phyloP scores from a whole-genome alignment of 2,329 filamentous ascomycete genomes.

The Epichloe brachyelytri region DNA sequence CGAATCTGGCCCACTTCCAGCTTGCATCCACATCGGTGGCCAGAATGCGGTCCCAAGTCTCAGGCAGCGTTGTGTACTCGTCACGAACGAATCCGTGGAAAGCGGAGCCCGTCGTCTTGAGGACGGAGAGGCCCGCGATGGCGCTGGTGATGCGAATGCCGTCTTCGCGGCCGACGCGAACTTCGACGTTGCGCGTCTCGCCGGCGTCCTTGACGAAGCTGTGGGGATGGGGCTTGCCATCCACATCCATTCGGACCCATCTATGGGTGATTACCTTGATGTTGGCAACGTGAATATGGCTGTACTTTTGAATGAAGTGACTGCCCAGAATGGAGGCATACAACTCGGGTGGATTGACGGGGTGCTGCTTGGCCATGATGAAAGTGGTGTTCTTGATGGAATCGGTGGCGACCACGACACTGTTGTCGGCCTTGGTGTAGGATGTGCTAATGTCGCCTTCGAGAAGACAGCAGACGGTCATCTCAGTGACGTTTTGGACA shows the following conservation, averaged over 20 bases:
- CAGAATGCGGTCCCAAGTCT: conserved; percentile 90
- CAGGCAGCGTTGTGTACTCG: conserved; percentile 80
- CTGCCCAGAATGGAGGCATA: conserved; percentile 73
- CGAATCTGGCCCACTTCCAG: conserved; percentile 75
- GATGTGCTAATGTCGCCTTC: conserved; percentile 85
- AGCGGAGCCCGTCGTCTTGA: conserved; percentile 92
- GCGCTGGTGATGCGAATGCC: conserved; percentile 67
- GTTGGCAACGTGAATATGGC: conserved; percentile 76
- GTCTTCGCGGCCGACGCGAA: conserved; percentile 49
- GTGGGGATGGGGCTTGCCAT: conserved; percentile 86
- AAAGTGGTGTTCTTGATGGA: conserved; percentile 97
- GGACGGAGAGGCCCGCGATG: conserved; percentile 70
- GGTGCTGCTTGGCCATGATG: conserved; percentile 87
- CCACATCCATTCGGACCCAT: conserved; percentile 80
- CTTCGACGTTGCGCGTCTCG: conserved; percentile 77
- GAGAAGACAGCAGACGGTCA: conserved; percentile 85
- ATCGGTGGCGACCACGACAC: conserved; percentile 88
- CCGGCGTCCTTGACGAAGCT: conserved; percentile 84
- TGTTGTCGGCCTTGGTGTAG: conserved; percentile 91
- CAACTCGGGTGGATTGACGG: conserved; percentile 84
- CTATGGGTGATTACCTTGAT: conserved; percentile 73
- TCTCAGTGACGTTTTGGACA: conserved; percentile 78
- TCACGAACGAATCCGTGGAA: conserved; percentile 92
- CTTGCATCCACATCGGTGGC: conserved; percentile 81
- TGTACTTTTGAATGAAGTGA: conserved; percentile 81